These are phyloP conservation scores for Amylostereum chailletii DNA, from an alignment of 1,284 basidiomycete genomes.

Conservation along the genomic window DNA sequence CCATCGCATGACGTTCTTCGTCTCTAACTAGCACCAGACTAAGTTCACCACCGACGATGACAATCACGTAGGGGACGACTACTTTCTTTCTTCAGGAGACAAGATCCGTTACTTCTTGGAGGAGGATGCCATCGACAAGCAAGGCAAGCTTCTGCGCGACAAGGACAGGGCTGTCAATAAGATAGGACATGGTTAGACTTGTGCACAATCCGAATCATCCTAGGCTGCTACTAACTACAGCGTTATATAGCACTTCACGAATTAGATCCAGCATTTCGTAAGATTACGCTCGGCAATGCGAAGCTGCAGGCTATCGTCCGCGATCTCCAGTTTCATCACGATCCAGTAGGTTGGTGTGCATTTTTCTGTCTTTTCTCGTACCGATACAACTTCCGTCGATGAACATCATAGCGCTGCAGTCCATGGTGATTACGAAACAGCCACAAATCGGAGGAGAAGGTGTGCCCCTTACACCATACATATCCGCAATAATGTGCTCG, in stretches of 20 bases:
- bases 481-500: conserved; percentile 1
- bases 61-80: conserved; percentile 82
- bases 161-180: conserved; percentile 79
- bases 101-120: conserved; percentile 91
- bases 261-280: conserved; percentile 74
- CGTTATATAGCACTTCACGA: conserved; percentile 62
- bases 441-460: conserved; percentile 84
- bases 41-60: conserved; percentile 79
- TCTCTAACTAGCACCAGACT: conserved; percentile 43
- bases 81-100: conserved; percentile 87
- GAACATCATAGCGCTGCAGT: conserved; percentile 65
- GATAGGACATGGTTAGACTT: conserved; percentile 64
- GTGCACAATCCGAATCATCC: not conserved
- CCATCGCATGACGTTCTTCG: not conserved
- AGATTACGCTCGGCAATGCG: conserved; percentile 71
- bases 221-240: conserved; percentile 12
- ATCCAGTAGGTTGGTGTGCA: conserved; percentile 61
- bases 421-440: conserved; percentile 93
- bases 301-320: conserved; percentile 57
- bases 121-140: conserved; percentile 61
- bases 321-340: conserved; percentile 72
- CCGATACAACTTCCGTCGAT: conserved; percentile 5
- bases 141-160: conserved; percentile 63
- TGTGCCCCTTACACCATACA: conserved; percentile 21
- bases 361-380: conserved; percentile 10